A percentile compares a stretch with the other conserved stretches of the same genome.
These are phyloP conservation scores for Lophiotrema nucula DNA, from an alignment of 495 filamentous ascomycete species.

Conservation along the genomic window DNA sequence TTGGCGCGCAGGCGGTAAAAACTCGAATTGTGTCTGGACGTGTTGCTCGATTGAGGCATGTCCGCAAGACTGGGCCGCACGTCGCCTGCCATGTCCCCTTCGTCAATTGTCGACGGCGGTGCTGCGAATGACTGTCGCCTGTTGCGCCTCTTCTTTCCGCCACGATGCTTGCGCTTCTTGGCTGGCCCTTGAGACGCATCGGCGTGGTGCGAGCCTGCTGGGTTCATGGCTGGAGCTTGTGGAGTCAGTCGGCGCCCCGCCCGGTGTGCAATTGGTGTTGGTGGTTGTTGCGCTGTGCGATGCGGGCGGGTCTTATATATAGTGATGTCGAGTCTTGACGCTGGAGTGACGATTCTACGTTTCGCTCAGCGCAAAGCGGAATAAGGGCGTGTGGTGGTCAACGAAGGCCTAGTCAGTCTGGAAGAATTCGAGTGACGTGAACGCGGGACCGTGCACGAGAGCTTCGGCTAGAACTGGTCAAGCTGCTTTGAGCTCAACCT, in stretches of 20 bases:
- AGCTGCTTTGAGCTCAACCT: too few relatives aligned
- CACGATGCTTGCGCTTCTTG: conserved; percentile 50
- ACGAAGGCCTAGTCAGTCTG: too few relatives aligned
- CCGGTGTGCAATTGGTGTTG: neutral
- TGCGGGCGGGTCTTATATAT: too few relatives aligned
- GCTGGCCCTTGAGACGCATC: neutral
- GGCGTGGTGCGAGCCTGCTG: neutral
- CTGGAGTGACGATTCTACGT: too few relatives aligned
- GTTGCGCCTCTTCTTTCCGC: conserved; percentile 59
- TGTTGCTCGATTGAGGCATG: conserved; percentile 30
- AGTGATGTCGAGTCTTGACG: too few relatives aligned
- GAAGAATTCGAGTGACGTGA: too few relatives aligned
- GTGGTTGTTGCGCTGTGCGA: neutral
- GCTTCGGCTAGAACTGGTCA: too few relatives aligned
- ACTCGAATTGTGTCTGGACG: conserved; percentile 33
- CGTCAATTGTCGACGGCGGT: conserved; percentile 46
- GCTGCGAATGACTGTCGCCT: conserved; percentile 65
- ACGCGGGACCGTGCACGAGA: too few relatives aligned
- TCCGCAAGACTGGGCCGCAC: conserved; percentile 37
- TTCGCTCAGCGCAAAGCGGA: too few relatives aligned
- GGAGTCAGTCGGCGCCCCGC: neutral
- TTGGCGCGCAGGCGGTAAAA: conserved; percentile 40
- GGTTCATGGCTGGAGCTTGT: neutral
- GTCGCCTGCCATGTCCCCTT: conserved; percentile 33
- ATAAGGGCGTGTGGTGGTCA: too few relatives aligned